Conservation (phyloP, 192 early-diverging fungal species). For the Rhizophagus prolifer region DNA sequence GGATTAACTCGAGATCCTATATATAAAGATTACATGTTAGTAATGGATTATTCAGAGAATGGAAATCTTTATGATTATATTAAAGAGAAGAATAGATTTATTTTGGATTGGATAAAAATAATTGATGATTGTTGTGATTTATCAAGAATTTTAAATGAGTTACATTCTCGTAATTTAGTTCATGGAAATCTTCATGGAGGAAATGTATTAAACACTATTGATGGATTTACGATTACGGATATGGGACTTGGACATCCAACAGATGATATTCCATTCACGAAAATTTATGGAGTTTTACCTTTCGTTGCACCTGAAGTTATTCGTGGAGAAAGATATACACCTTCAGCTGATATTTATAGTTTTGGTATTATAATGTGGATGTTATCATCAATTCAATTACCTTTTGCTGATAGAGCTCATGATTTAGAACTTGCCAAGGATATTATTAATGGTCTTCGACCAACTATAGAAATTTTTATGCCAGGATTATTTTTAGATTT, state of each 20-base stretch:
- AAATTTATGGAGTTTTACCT: constrained; percentile 10
- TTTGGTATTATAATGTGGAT: constrained; percentile 6
- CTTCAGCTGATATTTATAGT: background rate
- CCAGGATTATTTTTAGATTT: background rate
- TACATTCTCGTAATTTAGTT: background rate
- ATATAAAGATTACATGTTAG: background rate
- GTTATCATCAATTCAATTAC: background rate
- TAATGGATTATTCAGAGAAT: background rate
- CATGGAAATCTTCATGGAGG: constrained; percentile 5
- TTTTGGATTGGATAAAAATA: background rate
- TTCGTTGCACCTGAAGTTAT: background rate
- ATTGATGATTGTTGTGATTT: background rate
- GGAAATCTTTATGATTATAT: constrained; percentile 5
- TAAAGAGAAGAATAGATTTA: background rate
- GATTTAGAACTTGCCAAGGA: background rate
- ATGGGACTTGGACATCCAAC: background rate
- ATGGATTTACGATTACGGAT: background rate
- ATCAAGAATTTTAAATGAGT: background rate
- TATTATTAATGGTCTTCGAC: background rate
- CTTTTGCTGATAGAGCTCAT: background rate
- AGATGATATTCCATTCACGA: background rate
- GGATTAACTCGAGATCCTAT: constrained; percentile 11
- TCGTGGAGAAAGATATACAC: background rate
- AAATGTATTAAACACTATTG: background rate
- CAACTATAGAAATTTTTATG: background rate